A percentile compares a stretch with the other conserved stretches of the same genome.
These are phyloP conservation scores for Monosiga brevicollis DNA, from an alignment of 78 protist genomes.

Conservation along the genomic window DNA sequence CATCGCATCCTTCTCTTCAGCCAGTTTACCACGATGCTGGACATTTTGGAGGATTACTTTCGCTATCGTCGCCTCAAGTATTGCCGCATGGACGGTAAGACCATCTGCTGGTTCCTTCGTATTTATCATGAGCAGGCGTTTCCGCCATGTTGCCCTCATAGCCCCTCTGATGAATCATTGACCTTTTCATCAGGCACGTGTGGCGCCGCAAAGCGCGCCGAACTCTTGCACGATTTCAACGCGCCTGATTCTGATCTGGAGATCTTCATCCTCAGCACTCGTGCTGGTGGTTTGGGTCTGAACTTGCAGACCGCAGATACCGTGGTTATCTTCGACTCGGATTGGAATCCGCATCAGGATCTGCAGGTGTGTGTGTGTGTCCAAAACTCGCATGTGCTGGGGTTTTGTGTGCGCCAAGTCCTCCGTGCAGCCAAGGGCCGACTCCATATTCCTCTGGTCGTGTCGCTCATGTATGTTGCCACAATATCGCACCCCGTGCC, in stretches of 20 bases:
- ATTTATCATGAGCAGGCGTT: no score
- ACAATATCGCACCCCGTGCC: no score
- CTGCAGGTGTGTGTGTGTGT: conserved; percentile 33
- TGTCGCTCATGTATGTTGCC: neutral
- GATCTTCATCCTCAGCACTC: conserved; percentile 62
- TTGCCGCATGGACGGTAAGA: conserved; percentile 79
- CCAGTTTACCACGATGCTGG: conserved; percentile 57
- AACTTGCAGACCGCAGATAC: conserved; percentile 92
- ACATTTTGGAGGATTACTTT: conserved; percentile 65
- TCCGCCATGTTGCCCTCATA: neutral
- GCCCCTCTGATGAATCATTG: neutral
- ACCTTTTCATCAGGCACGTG: conserved; percentile 24
- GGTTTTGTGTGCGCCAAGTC: no score
- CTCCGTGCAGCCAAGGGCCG: neutral
- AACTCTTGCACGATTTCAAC: conserved; percentile 31
- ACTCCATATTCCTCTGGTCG: neutral
- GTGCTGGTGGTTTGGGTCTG: conserved; percentile 94
- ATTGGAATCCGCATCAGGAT: conserved; percentile 87
- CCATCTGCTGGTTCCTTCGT: neutral
- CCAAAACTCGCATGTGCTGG: no score
- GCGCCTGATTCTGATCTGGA: conserved; percentile 43
- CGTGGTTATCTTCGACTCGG: conserved; percentile 83
- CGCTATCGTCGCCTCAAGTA: conserved; percentile 14
- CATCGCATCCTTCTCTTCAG: conserved; percentile 69
- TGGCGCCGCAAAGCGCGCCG: conserved; percentile 60